Base-by-base conservation (phyloP, 73 alveolate genomes). In the Tetrahymena thermophila region DNA sequence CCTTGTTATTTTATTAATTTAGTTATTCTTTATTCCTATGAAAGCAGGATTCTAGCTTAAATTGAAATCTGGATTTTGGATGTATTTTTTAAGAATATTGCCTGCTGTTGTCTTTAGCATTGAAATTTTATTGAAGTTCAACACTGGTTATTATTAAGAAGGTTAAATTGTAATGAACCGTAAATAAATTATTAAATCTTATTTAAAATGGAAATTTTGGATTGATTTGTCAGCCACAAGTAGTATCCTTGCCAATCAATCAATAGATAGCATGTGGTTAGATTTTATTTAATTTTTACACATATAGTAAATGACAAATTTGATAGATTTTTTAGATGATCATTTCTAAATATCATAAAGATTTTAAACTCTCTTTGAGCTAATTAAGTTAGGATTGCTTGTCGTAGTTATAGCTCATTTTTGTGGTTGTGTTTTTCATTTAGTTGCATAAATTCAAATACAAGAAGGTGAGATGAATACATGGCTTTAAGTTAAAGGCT, bases 401-500 rank as follows among this genome's bases (percentile, higher is more conserved):
- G 95, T 97, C 17, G 15, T 97, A 34, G 94, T 96, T 42, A 94
- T 96, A 28, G 71, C 97, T 35, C 99, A 96, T 96, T 96, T 97
- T 89, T 93, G 96, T 56, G 97, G 97, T 38, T 96, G 98, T 43
- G 95, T 96, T 28, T 96, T 96, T 96, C 97, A 96, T 93, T 96
- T 96, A 42, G 57, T 97, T 1, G 98, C 98, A 1, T 85, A 94
- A 28, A 94, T 71, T 23, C 25, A 71, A 71, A 71, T 71, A 7
- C 40, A 96, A 85, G 96, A 97, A 21, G 97, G 94, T 85, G 84
- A 98, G 85, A 1, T 10, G 1, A 35, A 89, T 31, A 97, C 96
- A 94, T 97, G 99, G 99, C 43, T 97, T 8, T 34, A 94, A 55
- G 17, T 40, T 50, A 93, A 96, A 23, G 95, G 84, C 19, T 40